Percentiles rank a stretch among this genome's conserved stretches.
Conservation (phyloP, 2,329 filamentous ascomycete genomes). For the Tympanopsis confertula region DNA sequence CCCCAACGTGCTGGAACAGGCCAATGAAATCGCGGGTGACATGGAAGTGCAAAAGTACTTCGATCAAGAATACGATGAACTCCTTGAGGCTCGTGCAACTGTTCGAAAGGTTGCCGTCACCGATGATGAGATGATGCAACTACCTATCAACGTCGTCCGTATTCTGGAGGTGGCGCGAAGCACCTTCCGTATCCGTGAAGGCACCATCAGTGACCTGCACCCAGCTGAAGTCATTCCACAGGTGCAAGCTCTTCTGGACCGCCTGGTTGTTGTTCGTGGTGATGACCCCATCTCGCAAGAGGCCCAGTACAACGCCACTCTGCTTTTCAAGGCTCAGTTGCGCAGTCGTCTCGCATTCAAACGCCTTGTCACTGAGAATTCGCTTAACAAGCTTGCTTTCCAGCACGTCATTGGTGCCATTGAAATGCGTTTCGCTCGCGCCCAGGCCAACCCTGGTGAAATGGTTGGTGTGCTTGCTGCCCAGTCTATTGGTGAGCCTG, state of each 20-base stretch:
- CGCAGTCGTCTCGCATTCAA: slow-evolving; percentile 88
- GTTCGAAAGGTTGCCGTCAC: slow-evolving; percentile 55
- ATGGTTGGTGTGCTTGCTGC: slow-evolving; percentile 98
- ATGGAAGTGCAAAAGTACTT: slow-evolving; percentile 76
- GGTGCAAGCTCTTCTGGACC: slow-evolving; percentile 63
- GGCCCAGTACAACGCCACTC: slow-evolving; percentile 77
- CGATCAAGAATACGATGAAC: slow-evolving; percentile 75
- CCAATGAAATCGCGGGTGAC: slow-evolving; percentile 76
- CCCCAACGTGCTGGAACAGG: slow-evolving; percentile 73
- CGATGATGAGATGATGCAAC: slow-evolving; percentile 69
- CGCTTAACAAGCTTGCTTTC: slow-evolving; percentile 81
- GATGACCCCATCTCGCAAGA: slow-evolving; percentile 71
- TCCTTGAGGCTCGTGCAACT: slow-evolving; percentile 62
- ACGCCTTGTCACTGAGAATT: slow-evolving; percentile 74
- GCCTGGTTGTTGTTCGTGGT: slow-evolving; percentile 77
- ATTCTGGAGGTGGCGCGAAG: slow-evolving; percentile 85
- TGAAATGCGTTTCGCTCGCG: slow-evolving; percentile 74
- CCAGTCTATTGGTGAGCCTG: slow-evolving; percentile 96
- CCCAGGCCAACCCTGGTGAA: slow-evolving; percentile 82
- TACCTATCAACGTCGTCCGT: slow-evolving; percentile 82
- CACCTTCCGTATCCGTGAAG: slow-evolving; percentile 80
- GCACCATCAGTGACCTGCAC: slow-evolving; percentile 76
- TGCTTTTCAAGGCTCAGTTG: slow-evolving; percentile 84
- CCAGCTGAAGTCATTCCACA: slow-evolving; percentile 77
- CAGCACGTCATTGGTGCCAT: slow-evolving; percentile 85